Base-by-base conservation (phyloP, 176 grass and related monocot genomes). In the Puccinellia tenuiflora region DNA sequence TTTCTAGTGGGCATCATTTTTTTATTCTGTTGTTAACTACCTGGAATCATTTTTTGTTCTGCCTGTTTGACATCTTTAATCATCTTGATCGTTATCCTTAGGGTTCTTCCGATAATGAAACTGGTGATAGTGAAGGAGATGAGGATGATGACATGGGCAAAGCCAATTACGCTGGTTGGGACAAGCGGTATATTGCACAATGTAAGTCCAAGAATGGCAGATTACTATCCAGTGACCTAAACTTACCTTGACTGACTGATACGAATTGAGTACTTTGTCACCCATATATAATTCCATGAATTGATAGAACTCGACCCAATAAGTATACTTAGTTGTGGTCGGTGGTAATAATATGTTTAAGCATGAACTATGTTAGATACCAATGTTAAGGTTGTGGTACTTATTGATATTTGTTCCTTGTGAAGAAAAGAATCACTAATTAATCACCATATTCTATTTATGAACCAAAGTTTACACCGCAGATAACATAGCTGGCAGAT, bases 141-240 rank as follows among this genome's bases (percentile, higher is more conserved):
- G 61, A 85, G 34, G 73, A 87, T 42, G 83, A 50, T 81, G 56
- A 77, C 40, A 73, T 57, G 33, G 64, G 17, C 66, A 55, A 81
- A 88, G 83, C 73, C 64, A 25, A 76, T 69, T 26, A 63, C 30
- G 85, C 86, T 78, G 79, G 61, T 47, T 90, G 81, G 66, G 81
- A 79, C 57, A 88, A 84, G 46, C 64, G 50, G 9, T 88, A 91
- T 92, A 68, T 90, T 85, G 83, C 85, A 82, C 91, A 98, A 89
- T 93, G 93, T 95, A 88, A 95, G 90, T 92, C 37, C 15, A 18
- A 60, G 29, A 25, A 40, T 30, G 26, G 28, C 11, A 79, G 47
- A 22, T 14, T 80, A 17, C 29, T 67, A 66, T 48, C 8, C 59
- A 60, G 37, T 75, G 57, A 31, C 16, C 28, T 63, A 21, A 46